phyloP scores from a whole-genome alignment of 108 stramenopile species.

The Stephanodiscus triporus region DNA sequence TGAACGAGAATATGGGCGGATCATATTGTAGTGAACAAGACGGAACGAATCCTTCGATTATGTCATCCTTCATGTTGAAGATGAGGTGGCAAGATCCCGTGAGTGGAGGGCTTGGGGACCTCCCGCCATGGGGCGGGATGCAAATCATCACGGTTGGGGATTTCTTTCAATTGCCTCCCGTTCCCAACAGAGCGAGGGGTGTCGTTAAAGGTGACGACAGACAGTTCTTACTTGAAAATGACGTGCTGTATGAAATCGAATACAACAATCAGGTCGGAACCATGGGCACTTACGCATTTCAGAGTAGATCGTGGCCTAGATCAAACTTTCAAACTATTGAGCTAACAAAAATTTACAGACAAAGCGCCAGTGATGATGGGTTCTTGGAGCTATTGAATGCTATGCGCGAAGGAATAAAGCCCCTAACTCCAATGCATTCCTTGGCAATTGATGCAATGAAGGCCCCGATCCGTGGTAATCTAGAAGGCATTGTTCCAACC shows the following conservation, averaged over 20 bases:
- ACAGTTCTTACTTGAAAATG: conserved; percentile 3
- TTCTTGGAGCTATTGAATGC: conserved; percentile 59
- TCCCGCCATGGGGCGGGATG: conserved; percentile 77
- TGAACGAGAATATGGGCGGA: neutral
- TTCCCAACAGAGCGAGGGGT: conserved; percentile 24
- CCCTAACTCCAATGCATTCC: conserved; percentile 1
- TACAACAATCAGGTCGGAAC: conserved; percentile 33
- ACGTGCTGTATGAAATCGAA: conserved; percentile 22
- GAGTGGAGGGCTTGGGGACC: conserved; percentile 22
- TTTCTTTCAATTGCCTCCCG: conserved; percentile 83
- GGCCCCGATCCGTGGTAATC: conserved; percentile 12
- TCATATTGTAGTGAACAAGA: neutral
- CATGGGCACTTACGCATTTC: conserved; percentile 57
- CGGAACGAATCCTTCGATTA: neutral
- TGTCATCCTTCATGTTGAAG: conserved; percentile 23
- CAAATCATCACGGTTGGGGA: conserved; percentile 79
- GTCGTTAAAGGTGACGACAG: neutral
- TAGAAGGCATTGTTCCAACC: conserved; percentile 60
- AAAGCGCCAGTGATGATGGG: conserved; percentile 40
- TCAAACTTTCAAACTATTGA: conserved; percentile 25
- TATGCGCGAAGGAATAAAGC: conserved; percentile 40
- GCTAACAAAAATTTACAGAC: conserved; percentile 48
- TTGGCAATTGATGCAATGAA: conserved; percentile 10
- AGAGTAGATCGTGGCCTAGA: conserved; percentile 24
- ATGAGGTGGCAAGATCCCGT: conserved; percentile 35